phyloP scores from a whole-genome alignment of 1,139 yeast genomes.

The Nakaseomyces glabratus region DNA sequence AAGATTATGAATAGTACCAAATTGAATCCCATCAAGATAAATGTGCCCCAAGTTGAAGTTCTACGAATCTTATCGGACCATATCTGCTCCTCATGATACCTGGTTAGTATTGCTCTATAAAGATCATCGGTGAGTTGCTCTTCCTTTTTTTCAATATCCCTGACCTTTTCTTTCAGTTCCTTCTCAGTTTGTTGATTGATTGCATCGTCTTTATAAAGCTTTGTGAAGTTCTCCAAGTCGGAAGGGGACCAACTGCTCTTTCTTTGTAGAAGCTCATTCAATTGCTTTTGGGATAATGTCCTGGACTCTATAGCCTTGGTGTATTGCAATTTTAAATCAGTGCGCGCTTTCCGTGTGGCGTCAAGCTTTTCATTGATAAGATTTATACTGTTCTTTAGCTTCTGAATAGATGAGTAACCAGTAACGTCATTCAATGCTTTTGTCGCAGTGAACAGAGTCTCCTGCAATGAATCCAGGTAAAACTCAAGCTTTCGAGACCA shows the following conservation, averaged over 20 bases:
- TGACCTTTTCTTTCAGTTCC: slow-evolving; percentile 42
- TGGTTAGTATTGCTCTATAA: slow-evolving; percentile 67
- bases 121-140: slow-evolving; percentile 64
- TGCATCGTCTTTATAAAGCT: slow-evolving; percentile 73
- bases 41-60: slow-evolving; percentile 96
- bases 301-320: slow-evolving; percentile 56
- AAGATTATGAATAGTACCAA: slow-evolving; percentile 68
- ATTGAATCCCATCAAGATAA: slow-evolving; percentile 82
- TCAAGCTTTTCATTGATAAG: slow-evolving; percentile 42
- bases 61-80: slow-evolving; percentile 96
- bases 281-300: slow-evolving; percentile 69
- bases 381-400: slow-evolving; percentile 54
- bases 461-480: slow-evolving; percentile 56
- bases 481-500: slow-evolving; percentile 49
- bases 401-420: slow-evolving; percentile 79
- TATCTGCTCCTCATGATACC: slow-evolving; percentile 95
- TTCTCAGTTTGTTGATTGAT: slow-evolving; percentile 56
- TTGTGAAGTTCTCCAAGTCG: slow-evolving; percentile 80
- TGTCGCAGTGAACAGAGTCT: slow-evolving; percentile 60
- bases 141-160: slow-evolving; percentile 50
- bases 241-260: slow-evolving; percentile 70
- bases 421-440: slow-evolving; percentile 80
- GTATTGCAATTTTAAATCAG: slow-evolving; percentile 44
- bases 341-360: slow-evolving; percentile 42
- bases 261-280: slow-evolving; percentile 79